Percentiles rank a stretch among this genome's conserved stretches.
Conservation (phyloP, 345 rosid genomes). For the Crucihimalaya himalaica region DNA sequence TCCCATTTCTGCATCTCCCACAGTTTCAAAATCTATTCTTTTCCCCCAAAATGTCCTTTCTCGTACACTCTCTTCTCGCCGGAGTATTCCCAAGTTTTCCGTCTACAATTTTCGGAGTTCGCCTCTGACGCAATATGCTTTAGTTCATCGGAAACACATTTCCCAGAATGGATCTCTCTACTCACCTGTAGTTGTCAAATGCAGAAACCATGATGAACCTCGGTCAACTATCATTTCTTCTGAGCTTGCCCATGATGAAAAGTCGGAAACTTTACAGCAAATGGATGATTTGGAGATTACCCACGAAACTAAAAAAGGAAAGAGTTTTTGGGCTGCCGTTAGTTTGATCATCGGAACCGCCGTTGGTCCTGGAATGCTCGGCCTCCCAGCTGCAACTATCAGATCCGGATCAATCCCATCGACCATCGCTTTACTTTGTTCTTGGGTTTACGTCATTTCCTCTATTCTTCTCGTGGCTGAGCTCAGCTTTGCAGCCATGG, state of each 20-base stretch:
- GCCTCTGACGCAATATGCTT: background rate
- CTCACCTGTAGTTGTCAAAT: constrained; percentile 29
- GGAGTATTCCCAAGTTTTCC: constrained; percentile 16
- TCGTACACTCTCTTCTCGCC: constrained; percentile 8
- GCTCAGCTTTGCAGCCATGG: constrained; percentile 84
- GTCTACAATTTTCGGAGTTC: background rate
- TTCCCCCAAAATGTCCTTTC: constrained; percentile 21
- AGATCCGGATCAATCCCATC: constrained; percentile 80
- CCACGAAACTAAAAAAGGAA: constrained; percentile 36
- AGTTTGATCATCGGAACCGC: constrained; percentile 89
- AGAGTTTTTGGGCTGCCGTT: constrained; percentile 93
- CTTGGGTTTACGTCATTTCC: constrained; percentile 85
- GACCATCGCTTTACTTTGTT: constrained; percentile 57
- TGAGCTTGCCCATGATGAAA: constrained; percentile 20
- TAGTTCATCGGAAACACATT: background rate
- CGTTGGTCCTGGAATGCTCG: constrained; percentile 92
- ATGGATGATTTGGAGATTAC: constrained; percentile 20
- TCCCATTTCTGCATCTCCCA: constrained; percentile 20
- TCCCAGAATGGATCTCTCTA: constrained; percentile 1
- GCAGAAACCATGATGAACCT: constrained; percentile 27
- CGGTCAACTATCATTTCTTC: constrained; percentile 24
- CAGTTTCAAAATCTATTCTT: constrained; percentile 15
- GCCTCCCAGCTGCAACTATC: constrained; percentile 82
- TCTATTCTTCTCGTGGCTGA: constrained; percentile 88
- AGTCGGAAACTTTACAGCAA: constrained; percentile 23